Evolutionary conservation across 768 basidiomycete genomes (phyloP).

Genomic region (Cystofilobasidium capitatum): DNA sequence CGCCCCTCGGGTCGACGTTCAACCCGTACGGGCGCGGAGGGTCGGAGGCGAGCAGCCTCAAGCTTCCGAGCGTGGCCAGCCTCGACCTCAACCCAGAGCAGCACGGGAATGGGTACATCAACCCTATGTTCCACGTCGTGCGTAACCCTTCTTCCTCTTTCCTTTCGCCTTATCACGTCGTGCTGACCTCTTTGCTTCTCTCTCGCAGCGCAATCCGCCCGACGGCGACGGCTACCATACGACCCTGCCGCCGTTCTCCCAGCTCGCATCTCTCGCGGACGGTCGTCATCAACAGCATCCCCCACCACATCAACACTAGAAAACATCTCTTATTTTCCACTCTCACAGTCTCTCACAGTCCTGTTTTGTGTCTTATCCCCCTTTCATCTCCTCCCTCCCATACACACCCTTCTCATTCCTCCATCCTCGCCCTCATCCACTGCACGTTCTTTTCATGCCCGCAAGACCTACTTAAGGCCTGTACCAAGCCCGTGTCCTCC

Average conservation of each 20-base stretch:
- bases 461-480: too few species aligned
- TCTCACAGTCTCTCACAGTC: too few species aligned
- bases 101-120: slow-evolving; percentile 27
- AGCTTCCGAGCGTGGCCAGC: slow-evolving; percentile 30
- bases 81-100: slow-evolving; percentile 23
- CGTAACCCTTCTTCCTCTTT: background rate
- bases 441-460: too few species aligned
- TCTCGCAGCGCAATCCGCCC: background rate
- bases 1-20: slow-evolving; percentile 7
- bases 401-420: too few species aligned
- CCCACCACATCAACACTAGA: background rate
- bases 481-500: too few species aligned
- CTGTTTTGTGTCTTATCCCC: too few species aligned
- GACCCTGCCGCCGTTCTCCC: slow-evolving; percentile 39
- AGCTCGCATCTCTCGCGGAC: slow-evolving; percentile 39
- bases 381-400: too few species aligned
- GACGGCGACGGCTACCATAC: slow-evolving; percentile 16
- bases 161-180: background rate
- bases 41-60: slow-evolving; percentile 31
- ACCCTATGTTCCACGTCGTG: slow-evolving; percentile 38
- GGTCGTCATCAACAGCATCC: slow-evolving; percentile 29
- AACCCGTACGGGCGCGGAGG: slow-evolving; percentile 31
- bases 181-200: background rate
- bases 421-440: too few species aligned
- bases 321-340: too few species aligned